Evolutionary conservation across 495 filamentous ascomycete genomes (phyloP), one percentile per base, ranked within the genome.

Genomic region (Haplographium delicatum): DNA sequence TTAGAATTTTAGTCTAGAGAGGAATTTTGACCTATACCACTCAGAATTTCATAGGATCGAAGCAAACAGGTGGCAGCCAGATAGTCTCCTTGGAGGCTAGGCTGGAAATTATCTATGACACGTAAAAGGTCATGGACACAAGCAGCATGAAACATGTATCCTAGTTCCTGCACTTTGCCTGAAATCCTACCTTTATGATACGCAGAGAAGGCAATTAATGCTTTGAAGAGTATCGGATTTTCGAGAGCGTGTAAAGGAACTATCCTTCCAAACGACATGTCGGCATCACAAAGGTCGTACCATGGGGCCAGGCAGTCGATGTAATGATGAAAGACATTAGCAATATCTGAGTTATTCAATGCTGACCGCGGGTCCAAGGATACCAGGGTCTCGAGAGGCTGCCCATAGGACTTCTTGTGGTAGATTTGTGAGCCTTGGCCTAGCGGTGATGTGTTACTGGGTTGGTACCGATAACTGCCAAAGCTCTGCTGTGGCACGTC

Each of bases 1-100:
- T 20, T 59, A 55, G 23, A 57, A 59, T 61, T 40, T 18, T 3
- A 31, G 26, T 6, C 10, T 1, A 62, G 63, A 41, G 4, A 51
- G 48, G 11, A 40, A n/a, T n/a, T n/a, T 20, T 35, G 4, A 15
- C 23, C 39, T 39, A n/a, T n/a, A 39, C 46, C 34, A 18, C 27
- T 49, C 5, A 71, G 61, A 16, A 72, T 69, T 47, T 71, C 67
- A 53, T 67, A 70, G 2, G 64, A 68, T 19, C 65, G 51, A 13
- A 72, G 40, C 9, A 72, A 54, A 37, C 68, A 71, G 2, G 66
- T 68, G 1, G 65, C 60, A 1, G 65, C 68, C 1, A 71, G 46
- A n/a, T 47, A 37, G 30, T 60, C 45, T 20, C 41, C 58, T 16
- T 54, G 46, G 10, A 26, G 11, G 9, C 34, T 23, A 22, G 43